Evolutionary conservation across 345 rosid species (phyloP), one percentile per base, ranked within the genome.

Genomic region (Salix purpurea): DNA sequence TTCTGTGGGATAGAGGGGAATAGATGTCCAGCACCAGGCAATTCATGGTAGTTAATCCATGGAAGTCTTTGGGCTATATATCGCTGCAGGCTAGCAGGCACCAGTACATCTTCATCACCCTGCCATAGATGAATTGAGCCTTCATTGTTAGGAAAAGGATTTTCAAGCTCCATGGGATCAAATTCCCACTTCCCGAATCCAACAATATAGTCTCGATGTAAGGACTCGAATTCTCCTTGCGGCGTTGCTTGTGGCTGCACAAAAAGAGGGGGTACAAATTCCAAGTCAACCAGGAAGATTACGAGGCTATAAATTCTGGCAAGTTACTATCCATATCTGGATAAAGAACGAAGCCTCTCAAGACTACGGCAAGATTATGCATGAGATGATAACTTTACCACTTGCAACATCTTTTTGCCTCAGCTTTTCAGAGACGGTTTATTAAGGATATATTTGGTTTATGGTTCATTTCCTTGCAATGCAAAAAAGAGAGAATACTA

Each of bases 61-160:
- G 77, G 64, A 24, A 69, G 78, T 65, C 56, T 69, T 32, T 69
- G 48, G 6, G 61, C 77, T 7, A 81, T 81, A 60, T 73, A 81
- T 24, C 81, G 71, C 75, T 81, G 80, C 75, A 81, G n/a, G 13
- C 18, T 69, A 14, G 14, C 75, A n/a, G 81, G 84, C 23, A 77
- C 81, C 54, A 81, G 23, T 65, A 71, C 65, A 71, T 81, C 84
- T 4, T 73, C 78, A 10, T 74, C 81, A 30, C 81, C 84, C 0
- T 81, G 81, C 84, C 84, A 81, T 54, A 81, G 56, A 65, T 81
- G 84, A 34, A 81, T 76, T 3, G 84, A 74, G 24, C 81, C 81
- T 70, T 77, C 84, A 24, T 65, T 74, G 39, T 80, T 36, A 21
- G 80, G 75, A 73, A 77, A 81, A n/a, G 78, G 78, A 68, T 74